Conservation (phyloP, 768 basidiomycete species). For the Tulasnella sp. region DNA sequence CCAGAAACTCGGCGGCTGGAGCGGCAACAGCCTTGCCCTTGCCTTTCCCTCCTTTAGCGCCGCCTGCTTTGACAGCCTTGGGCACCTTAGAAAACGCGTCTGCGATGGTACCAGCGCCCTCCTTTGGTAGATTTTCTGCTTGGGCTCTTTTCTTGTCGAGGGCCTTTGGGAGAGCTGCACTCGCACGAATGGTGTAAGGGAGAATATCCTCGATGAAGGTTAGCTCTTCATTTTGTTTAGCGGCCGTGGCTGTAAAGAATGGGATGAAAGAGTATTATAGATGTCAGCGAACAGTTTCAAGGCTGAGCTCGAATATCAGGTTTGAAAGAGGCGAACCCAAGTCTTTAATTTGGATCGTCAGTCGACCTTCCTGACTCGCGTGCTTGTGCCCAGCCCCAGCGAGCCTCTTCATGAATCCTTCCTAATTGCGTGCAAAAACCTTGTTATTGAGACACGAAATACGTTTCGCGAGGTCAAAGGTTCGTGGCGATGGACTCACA, state of each 20-base stretch:
- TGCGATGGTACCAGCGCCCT: no score
- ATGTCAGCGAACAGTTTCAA: not conserved
- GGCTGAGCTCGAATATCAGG: not conserved
- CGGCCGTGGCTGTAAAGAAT: slow-evolving; percentile 8
- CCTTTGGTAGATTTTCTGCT: not conserved
- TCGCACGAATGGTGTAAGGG: slow-evolving; percentile 16
- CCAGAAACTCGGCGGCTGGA: no score
- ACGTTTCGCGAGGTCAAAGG: no score
- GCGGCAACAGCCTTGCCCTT: no score
- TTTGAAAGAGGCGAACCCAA: slow-evolving; percentile 21
- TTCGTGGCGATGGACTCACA: slow-evolving; percentile 22
- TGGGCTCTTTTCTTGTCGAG: not conserved
- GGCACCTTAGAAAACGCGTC: no score
- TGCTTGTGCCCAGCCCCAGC: slow-evolving; percentile 27
- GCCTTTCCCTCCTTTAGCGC: no score
- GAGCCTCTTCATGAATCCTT: slow-evolving; percentile 30
- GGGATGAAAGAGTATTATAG: not conserved
- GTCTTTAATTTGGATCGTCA: slow-evolving; percentile 27
- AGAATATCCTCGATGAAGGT: slow-evolving; percentile 17
- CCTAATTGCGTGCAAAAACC: slow-evolving; percentile 19
- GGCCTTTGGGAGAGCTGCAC: slow-evolving; percentile 5
- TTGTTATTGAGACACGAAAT: not conserved
- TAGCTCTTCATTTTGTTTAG: slow-evolving; percentile 14
- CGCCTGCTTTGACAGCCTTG: no score
- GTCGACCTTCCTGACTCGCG: slow-evolving; percentile 26